phyloP scores from a whole-genome alignment of 2,329 filamentous ascomycete genomes.

The Colletotrichum higginsianum region DNA sequence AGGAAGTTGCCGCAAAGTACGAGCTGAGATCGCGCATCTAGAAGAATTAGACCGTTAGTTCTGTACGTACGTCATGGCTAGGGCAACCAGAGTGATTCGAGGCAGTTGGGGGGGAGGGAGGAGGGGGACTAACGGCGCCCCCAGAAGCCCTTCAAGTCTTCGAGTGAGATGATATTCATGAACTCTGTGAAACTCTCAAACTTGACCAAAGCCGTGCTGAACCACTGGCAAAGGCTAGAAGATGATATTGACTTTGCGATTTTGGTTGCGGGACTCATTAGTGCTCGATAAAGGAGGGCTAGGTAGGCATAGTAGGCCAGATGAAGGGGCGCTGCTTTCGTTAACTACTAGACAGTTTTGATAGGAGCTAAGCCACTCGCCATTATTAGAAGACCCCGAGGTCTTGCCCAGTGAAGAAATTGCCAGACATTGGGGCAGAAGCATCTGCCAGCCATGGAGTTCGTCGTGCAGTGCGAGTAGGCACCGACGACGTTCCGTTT shows the following conservation, averaged over 20 bases:
- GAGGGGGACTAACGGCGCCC: conserved; percentile 56
- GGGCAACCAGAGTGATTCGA: no score
- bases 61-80: not conserved
- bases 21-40: conserved; percentile 58
- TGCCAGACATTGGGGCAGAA: conserved; percentile 54
- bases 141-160: conserved; percentile 60
- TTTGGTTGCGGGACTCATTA: conserved; percentile 62
- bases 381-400: conserved; percentile 45
- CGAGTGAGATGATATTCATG: conserved; percentile 53
- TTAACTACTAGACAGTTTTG: conserved; percentile 23
- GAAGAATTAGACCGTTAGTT: not conserved
- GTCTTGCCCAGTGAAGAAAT: conserved; percentile 43
- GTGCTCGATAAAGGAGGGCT: conserved; percentile 58
- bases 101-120: no score
- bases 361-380: not conserved
- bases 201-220: conserved; percentile 52
- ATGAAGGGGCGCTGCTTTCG: conserved; percentile 53
- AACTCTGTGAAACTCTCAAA: conserved; percentile 57
- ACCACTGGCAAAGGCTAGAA: conserved; percentile 55
- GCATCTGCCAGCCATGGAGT: conserved; percentile 54
- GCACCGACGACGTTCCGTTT: conserved; percentile 35
- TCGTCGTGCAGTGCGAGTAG: conserved; percentile 49
- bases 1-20: conserved; percentile 64
- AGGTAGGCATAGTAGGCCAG: conserved; percentile 59
- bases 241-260: conserved; percentile 54